Conservation (phyloP, 352 stramenopile species). For the Phytophthora uliginosa region DNA sequence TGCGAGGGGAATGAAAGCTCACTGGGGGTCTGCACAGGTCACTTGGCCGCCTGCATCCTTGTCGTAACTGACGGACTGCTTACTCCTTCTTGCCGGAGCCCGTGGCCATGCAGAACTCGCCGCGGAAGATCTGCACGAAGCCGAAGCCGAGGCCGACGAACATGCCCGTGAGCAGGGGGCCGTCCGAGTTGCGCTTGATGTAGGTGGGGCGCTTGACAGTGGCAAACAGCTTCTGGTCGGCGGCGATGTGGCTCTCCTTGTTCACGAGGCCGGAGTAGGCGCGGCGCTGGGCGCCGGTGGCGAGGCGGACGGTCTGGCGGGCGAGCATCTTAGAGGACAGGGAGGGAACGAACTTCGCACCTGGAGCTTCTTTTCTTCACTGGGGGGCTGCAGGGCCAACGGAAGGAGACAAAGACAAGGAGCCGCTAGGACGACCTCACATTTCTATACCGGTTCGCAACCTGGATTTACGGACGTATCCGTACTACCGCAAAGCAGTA, state of each 20-base stretch:
- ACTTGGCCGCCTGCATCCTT: not conserved
- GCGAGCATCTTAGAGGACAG: conserved; percentile 54
- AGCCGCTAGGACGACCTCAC: conserved; percentile 12
- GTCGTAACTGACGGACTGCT: conserved; percentile 13
- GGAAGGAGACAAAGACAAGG: conserved; percentile 28
- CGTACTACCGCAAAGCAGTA: not conserved
- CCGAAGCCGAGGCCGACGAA: conserved; percentile 58
- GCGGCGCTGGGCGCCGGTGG: conserved; percentile 46
- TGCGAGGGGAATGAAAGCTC: not conserved
- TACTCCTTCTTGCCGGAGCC: conserved; percentile 80
- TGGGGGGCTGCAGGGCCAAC: conserved; percentile 20
- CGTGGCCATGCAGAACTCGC: conserved; percentile 80
- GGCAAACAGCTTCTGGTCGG: conserved; percentile 79
- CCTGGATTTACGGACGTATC: not conserved
- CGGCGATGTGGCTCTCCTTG: conserved; percentile 68
- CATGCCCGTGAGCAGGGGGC: conserved; percentile 47
- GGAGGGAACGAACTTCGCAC: conserved; percentile 26
- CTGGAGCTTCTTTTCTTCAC: conserved; percentile 41
- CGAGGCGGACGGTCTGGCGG: conserved; percentile 55
- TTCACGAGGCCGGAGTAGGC: conserved; percentile 71
- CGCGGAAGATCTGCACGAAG: conserved; percentile 66
- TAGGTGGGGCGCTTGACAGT: conserved; percentile 71
- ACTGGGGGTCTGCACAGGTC: not conserved
- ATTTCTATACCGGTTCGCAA: not conserved
- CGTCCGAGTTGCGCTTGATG: conserved; percentile 74